Base-by-base conservation (phyloP, 495 filamentous ascomycete species). In the Evernia prunastri region DNA sequence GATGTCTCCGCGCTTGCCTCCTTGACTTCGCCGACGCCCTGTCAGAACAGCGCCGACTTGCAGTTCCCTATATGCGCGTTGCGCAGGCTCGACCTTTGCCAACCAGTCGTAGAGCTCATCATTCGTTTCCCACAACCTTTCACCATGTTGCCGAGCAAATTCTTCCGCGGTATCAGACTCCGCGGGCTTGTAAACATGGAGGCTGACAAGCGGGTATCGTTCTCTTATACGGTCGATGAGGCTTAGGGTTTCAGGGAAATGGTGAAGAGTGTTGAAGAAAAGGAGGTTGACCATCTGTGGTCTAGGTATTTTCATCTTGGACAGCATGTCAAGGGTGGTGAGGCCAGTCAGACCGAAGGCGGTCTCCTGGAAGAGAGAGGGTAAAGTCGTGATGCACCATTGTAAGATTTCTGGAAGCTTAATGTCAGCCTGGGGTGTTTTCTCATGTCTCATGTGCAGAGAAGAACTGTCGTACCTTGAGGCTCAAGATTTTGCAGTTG, bases 191-290 rank as follows among this genome's bases (percentile, higher is more conserved):
- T 89, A 97, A 62, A 92, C 79, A 75, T 98, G 93, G 63, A 98
- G 74, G 58, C 82, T 86, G 73, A 91, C 79, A 63, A 86, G 80
- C 9, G 89, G 87, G 72, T 98, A 98, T 47, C 82, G 80, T 60
- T 80, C 80, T 71, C 84, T 84, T 63, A 96, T 86, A 49, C 85
- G 84, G 70, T 93, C 86, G 51, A 97, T 86, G 7, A 98, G 84
- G 58, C 84, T 81, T 37, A 89, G 82, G 20, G 95, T 98, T 77
- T 98, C 93, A 58, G 85, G 72, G 76, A 98, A 98, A 79, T 98
- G 94, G 78, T 97, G 87, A 13, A 96, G 84, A 31, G 94, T 98
- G 78, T 98, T 92, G 68, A 97, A 87, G 83, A 97, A 98, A 77
- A 98, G 90, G 58, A 95, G 84, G 71, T 97, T 91, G 66, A 96